These are phyloP conservation scores for Paecilomyces fulvus DNA, from an alignment of 2,329 filamentous ascomycete species.

Conservation along the genomic window DNA sequence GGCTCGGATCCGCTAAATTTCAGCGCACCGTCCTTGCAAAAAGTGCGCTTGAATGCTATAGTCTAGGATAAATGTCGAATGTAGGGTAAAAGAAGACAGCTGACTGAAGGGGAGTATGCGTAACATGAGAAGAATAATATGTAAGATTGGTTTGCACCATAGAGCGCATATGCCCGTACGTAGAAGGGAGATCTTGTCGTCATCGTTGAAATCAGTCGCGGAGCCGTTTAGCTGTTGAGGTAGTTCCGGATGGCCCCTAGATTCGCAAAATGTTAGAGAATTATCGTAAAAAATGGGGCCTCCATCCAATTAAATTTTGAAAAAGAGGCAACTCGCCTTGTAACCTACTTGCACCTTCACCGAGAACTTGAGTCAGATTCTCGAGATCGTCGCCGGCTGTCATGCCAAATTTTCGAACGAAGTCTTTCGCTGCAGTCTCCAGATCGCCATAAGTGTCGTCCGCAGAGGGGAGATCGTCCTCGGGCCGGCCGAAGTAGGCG, in stretches of 20 bases:
- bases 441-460: constrained; percentile 82
- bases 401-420: constrained; percentile 88
- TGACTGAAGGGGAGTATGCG: background rate
- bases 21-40: background rate
- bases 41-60: background rate
- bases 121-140: background rate
- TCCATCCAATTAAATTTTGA: background rate
- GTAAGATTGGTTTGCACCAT: background rate
- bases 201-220: constrained; percentile 4
- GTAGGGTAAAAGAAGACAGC: background rate
- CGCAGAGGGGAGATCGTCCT: constrained; percentile 59
- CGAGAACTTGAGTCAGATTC: constrained; percentile 72
- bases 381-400: constrained; percentile 94
- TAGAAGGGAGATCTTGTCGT: background rate
- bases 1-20: background rate
- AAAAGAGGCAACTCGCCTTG: constrained; percentile 50
- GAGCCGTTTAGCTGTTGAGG: constrained; percentile 36
- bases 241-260: constrained; percentile 42
- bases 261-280: constrained; percentile 5
- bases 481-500: constrained; percentile 90
- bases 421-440: constrained; percentile 90
- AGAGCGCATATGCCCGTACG: background rate
- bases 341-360: constrained; percentile 74
- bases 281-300: background rate
- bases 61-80: background rate